Base-by-base conservation (phyloP, 2,329 filamentous ascomycete species). In the Epichloe festucae region DNA sequence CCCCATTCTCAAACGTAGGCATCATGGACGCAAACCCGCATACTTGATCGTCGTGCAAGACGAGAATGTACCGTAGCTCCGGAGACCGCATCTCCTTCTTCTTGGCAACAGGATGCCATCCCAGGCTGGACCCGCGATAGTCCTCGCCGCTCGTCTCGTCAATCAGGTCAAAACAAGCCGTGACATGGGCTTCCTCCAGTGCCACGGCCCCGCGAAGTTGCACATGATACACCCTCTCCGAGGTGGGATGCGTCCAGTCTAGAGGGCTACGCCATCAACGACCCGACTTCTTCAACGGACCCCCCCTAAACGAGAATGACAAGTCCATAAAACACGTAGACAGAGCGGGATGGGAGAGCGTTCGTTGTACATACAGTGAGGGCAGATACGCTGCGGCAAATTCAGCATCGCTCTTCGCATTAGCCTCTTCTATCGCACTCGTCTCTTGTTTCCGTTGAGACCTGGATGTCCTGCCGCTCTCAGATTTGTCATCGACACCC, bases 11-110 rank as follows among this genome's bases (percentile, higher is more conserved):
- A 59, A 78, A 78, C 2, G 81, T 84, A n/a, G 84, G 76, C 82
- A 86, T 83, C 60, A 87, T 70, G n/a, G 81, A 85, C 1, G 76
- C 72, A 59, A 87, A 85, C 4, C 73, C 81, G 17, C 66, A 63
- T 8, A 83, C 56, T 11, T 23, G 41, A 27, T 43, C 53, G 11
- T 58, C 51, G 5, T 52, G 53, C 55, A 72, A 73, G 47, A 86
- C 75, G 3, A 89, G 66, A 7, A 89, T 69, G 63, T 88, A 90
- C 43, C 82, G 76, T 64, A 90, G 76, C 52, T 82, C 81, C 0
- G 71, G 65, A 5, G 84, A 78, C 53, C 69, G 69, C 85, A 90
- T 89, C 70, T 90, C 86, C 12, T 67, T 67, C 49, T 70, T 68
- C 69, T 89, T 90, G 43, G 70, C 68, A 3, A 57, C 63, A 0